Evolutionary conservation across 2,329 filamentous ascomycete species (phyloP).

Genomic region (Herpotrichia juniperi): DNA sequence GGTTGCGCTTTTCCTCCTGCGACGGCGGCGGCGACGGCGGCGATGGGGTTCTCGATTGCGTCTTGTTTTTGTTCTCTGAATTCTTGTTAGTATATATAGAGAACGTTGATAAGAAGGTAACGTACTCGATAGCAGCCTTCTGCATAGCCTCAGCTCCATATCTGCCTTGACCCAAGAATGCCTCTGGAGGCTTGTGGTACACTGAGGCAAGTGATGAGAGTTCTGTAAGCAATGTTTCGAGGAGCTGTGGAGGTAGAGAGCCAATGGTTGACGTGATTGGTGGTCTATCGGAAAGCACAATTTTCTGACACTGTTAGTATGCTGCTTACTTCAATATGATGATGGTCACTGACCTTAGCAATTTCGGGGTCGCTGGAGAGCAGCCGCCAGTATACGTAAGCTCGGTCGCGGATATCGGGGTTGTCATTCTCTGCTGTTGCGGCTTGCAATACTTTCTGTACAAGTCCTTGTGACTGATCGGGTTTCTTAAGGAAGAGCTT

Average conservation of each 20-base stretch:
- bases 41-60: slow-evolving; percentile 90
- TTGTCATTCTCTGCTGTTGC: slow-evolving; percentile 97
- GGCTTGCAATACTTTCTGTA: slow-evolving; percentile 91
- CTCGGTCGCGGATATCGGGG: slow-evolving; percentile 93
- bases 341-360: slow-evolving; percentile 68
- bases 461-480: slow-evolving; percentile 84
- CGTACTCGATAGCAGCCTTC: slow-evolving; percentile 85
- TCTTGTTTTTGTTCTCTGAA: slow-evolving; percentile 83
- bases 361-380: slow-evolving; percentile 89
- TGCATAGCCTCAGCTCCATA: slow-evolving; percentile 95
- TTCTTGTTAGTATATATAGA: slow-evolving; percentile 17
- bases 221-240: slow-evolving; percentile 89
- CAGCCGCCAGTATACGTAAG: slow-evolving; percentile 97
- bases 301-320: slow-evolving; percentile 59
- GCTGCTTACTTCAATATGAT: not conserved
- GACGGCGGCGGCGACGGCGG: slow-evolving; percentile 75
- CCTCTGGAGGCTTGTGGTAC: slow-evolving; percentile 97
- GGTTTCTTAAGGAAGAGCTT: slow-evolving; percentile 98
- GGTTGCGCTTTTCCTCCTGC: slow-evolving; percentile 59
- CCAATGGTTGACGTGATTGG: slow-evolving; percentile 94
- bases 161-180: slow-evolving; percentile 95
- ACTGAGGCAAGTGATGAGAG: slow-evolving; percentile 95
- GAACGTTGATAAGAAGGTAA: slow-evolving; percentile 12
- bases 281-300: slow-evolving; percentile 92
- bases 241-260: slow-evolving; percentile 78